Evolutionary conservation across 2,329 filamentous ascomycete species (phyloP), one percentile per base, ranked within the genome.

Genomic region (Penicillium hordei): DNA sequence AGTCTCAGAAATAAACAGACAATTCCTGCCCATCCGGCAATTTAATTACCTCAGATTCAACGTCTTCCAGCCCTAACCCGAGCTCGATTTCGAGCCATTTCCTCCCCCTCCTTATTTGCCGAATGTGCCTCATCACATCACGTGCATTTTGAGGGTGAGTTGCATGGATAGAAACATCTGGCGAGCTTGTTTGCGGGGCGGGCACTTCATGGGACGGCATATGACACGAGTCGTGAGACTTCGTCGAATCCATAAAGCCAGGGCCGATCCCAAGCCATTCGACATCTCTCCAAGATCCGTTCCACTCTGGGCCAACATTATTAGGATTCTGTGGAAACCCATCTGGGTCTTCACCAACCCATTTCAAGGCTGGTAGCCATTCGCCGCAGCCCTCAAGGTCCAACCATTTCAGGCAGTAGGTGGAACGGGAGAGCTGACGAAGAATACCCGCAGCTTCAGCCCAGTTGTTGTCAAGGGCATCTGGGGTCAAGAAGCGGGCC

Each of bases 401-500:
- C 2, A 88, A 76, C 83, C 83, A 87, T 63, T 81, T 79, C 3
- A 88, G 74, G 44, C 83, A 83, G 62, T 86, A 83, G 0, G 84
- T 82, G 43, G 79, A 78, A 45, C 78, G 73, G 27, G 82, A 83
- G 1, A 88, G 74, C 25, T 81, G 81, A 6, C 83, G 80, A 1
- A 88, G 74, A 21, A 87, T 79, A 19, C 79, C 79, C 1, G 82
- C 78, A 1, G 83, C 80, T 68, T 86, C 83, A 38, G 79, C 76
- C 76, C 80, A 82, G 67, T 86, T 80, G 52, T 82, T 75, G 55
- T 86, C 82, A 74, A 8, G 80, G 52, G 78, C 76, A 56, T 83
- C 76, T 4, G 79, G 6, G 74, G 73, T 69, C 15, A 76, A 73
- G 19, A 74, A 74, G 50, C 76, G 68, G 27, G 74, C 71, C 21